phyloP scores from a whole-genome alignment of 2,329 filamentous ascomycete genomes.

The Biscogniauxia sp. region DNA sequence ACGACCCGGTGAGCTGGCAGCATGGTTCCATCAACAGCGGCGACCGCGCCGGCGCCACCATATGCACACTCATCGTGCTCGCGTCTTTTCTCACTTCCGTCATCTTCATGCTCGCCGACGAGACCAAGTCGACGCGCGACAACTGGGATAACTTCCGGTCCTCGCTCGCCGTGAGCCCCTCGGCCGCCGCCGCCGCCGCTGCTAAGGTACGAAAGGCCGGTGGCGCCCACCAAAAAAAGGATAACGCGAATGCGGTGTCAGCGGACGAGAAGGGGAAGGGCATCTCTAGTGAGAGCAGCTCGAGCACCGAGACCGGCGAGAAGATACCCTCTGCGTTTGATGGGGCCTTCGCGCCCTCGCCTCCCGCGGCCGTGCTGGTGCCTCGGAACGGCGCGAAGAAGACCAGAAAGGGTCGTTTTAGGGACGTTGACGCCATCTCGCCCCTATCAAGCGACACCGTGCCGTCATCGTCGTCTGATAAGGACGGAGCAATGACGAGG shows the following conservation, averaged over 20 bases:
- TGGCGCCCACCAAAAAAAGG: conserved; percentile 1
- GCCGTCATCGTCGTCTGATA: neutral
- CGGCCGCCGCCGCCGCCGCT: neutral
- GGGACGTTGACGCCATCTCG: neutral
- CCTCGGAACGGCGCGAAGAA: no score
- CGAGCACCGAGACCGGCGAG: conserved; percentile 18
- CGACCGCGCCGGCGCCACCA: conserved; percentile 67
- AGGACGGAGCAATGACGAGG: neutral
- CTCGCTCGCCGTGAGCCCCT: conserved; percentile 4
- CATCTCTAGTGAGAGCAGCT: conserved; percentile 14
- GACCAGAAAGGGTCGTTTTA: no score
- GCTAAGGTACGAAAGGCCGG: neutral
- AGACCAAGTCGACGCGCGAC: conserved; percentile 33
- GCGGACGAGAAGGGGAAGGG: conserved; percentile 19
- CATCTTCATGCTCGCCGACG: conserved; percentile 49
- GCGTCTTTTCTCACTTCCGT: conserved; percentile 52
- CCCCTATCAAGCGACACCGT: neutral
- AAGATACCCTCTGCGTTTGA: conserved; percentile 13
- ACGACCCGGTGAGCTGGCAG: conserved; percentile 25
- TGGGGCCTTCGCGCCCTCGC: neutral
- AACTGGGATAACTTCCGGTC: conserved; percentile 25
- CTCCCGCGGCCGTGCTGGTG: neutral
- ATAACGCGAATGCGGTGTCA: neutral
- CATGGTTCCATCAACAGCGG: conserved; percentile 48
- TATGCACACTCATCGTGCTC: conserved; percentile 59